Evolutionary conservation across 1,284 basidiomycete species (phyloP), one percentile per base, ranked within the genome.

Genomic region (Ustilago bromivora): DNA sequence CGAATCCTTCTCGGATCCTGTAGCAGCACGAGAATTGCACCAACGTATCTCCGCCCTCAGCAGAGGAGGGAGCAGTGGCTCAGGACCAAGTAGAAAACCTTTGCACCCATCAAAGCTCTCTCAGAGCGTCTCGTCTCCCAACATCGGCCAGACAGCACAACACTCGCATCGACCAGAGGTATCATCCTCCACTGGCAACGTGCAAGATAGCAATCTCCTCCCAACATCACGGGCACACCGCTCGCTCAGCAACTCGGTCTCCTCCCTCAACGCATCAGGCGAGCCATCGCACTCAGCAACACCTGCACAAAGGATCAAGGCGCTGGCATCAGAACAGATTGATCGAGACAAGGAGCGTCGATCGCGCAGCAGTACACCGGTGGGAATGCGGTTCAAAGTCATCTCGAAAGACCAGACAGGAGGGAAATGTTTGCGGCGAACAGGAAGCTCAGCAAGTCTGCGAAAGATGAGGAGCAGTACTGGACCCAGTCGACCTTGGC

Each of bases 31-130:
- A 11, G 66, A 64, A 49, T 55, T 79, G 2, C 77, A 76, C 36
- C 63, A 76, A 19, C 73, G 77, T 28, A 79, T 79, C 60, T 60
- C 73, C 15, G 72, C 69, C 11, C 66, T 78, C 23, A 78, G 62
- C 51, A 41, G 61, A 51, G 61, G 54, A 32, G 31, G 23, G 4
- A 51, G 28, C 4, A 52, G 13, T 9, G 11, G 41, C 12, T 61
- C 54, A 9, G 65, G 49, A 8, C 65, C 65, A 13, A 66, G 59
- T 23, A 76, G 64, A 2, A 76, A 71, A 47, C 69, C 74, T 8
- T 8, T 63, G 38, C 55, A 47, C 15, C 69, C 74, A 0, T 71
- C 69, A 23, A 76, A 71, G 9, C 74, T 76, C 2, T 60, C 74
- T 1, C 74, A 76, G 58, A 76, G 69, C 34, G 53, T 71, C 38